A percentile compares a stretch with the other conserved stretches of the same genome.
Conservation (phyloP, 1,284 basidiomycete genomes). For the Cutaneotrichosporon mucoides region DNA sequence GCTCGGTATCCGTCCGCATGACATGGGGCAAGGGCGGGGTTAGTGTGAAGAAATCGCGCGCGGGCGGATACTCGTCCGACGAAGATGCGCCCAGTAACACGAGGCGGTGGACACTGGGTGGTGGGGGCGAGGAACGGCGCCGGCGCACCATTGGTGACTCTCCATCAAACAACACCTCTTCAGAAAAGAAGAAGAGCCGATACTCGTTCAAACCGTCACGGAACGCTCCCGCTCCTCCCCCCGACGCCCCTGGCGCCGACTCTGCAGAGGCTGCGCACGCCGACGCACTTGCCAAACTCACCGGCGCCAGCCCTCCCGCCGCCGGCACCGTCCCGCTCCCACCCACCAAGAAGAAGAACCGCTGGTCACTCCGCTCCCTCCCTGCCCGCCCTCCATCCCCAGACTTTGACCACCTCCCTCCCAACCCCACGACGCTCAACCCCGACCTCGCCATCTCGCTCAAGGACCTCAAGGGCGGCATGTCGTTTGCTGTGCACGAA, state of each 20-base stretch:
- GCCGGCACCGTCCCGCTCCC: background rate
- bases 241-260: background rate
- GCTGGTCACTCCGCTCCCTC: background rate
- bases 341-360: background rate
- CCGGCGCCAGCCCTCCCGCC: background rate
- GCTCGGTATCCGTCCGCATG: background rate
- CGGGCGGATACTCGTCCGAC: background rate
- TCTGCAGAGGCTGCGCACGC: background rate
- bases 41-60: background rate
- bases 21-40: background rate
- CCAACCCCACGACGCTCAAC: background rate
- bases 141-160: background rate
- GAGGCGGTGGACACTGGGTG: background rate
- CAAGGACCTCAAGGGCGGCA: conserved; percentile 1
- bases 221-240: background rate
- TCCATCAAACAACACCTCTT: background rate
- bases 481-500: background rate
- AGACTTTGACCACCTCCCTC: background rate
- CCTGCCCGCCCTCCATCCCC: background rate
- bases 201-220: background rate
- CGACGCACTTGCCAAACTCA: background rate
- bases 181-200: background rate
- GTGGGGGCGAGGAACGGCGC: background rate
- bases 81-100: background rate
- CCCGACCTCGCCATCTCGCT: background rate